Conservation (phyloP, 2,329 filamentous ascomycete genomes). For the Penicillium sp. region DNA sequence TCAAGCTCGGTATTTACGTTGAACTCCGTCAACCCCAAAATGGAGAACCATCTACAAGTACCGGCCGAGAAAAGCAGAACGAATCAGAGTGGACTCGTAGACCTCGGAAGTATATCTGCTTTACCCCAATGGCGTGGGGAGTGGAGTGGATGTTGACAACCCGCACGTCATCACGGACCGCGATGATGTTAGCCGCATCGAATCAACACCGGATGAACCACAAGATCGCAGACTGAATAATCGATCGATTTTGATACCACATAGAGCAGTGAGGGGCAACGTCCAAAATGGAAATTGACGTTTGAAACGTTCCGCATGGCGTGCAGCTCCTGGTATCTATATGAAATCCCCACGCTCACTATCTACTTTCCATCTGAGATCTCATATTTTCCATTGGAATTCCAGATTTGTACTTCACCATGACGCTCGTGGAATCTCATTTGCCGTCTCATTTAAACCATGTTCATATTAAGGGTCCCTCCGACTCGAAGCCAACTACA, state of each 20-base stretch:
- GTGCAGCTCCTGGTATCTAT: slow-evolving; percentile 15
- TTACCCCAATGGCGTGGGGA: slow-evolving; percentile 18
- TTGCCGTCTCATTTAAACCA: slow-evolving; percentile 7
- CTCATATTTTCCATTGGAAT: not conserved
- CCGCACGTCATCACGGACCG: slow-evolving; percentile 22
- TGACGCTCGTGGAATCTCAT: slow-evolving; percentile 18
- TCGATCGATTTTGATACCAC: not conserved
- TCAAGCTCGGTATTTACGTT: not conserved
- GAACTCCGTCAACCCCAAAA: not conserved
- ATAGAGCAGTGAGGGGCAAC: not conserved
- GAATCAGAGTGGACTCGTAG: not conserved
- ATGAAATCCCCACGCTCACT: not conserved
- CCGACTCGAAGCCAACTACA: slow-evolving; percentile 1
- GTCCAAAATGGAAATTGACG: slow-evolving; percentile 9
- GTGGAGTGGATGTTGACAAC: slow-evolving; percentile 20
- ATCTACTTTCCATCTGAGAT: not conserved
- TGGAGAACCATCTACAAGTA: not conserved
- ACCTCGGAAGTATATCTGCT: not conserved
- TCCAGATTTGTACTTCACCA: not conserved
- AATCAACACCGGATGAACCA: slow-evolving; percentile 11
- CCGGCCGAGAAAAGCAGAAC: slow-evolving; percentile 9
- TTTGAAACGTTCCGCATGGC: slow-evolving; percentile 19
- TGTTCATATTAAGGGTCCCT: slow-evolving; percentile 13
- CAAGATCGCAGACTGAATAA: slow-evolving; percentile 1
- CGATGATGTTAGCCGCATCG: slow-evolving; percentile 24